These are phyloP conservation scores for Urtica urens DNA, from an alignment of 306 rosid genomes.

Conservation along the genomic window DNA sequence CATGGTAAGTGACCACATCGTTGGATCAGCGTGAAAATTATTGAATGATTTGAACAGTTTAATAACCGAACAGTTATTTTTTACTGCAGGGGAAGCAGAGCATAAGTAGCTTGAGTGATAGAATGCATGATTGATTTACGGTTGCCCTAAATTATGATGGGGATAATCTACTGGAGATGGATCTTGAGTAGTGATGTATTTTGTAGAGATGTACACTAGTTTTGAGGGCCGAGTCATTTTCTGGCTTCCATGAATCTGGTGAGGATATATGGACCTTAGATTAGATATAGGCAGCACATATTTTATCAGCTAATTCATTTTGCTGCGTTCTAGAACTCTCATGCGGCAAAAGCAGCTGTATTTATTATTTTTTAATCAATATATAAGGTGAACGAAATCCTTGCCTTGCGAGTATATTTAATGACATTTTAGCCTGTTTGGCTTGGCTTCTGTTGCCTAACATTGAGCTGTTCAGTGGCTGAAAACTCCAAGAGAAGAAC, in stretches of 20 bases:
- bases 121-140: conserved; percentile 5
- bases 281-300: conserved; percentile 1
- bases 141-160: conserved; percentile 2
- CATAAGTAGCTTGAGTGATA: conserved; percentile 16
- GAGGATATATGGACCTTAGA: no score
- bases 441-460: no score
- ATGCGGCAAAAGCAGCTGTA: no score
- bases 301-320: neutral
- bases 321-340: no score
- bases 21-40: no score
- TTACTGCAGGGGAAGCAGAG: conserved; percentile 40
- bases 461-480: no score
- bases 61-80: neutral
- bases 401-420: no score
- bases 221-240: conserved; percentile 22
- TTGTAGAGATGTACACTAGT: conserved; percentile 16
- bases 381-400: no score
- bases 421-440: no score
- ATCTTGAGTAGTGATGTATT: conserved; percentile 9
- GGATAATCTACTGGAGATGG: conserved; percentile 11
- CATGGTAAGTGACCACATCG: conserved; percentile 44
- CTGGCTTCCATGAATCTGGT: conserved; percentile 7
- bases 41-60: no score
- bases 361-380: no score
- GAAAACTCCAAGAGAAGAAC: no score